Evolutionary conservation across 768 basidiomycete species (phyloP).

Genomic region (Boletus rubescentipes): DNA sequence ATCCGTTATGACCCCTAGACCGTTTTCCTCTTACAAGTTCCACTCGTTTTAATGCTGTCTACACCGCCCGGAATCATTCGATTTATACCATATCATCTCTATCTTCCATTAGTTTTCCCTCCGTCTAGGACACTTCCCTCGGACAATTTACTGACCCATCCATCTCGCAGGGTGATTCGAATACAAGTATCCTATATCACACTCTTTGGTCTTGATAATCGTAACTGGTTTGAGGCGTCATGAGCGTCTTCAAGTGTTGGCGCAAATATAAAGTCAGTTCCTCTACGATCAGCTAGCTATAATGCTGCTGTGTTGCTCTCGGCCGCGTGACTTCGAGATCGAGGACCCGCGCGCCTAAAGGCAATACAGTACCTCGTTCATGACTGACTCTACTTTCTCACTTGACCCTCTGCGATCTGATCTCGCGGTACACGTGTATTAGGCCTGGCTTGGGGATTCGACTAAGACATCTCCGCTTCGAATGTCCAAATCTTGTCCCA

Average conservation of each 20-base stretch:
- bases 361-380: too few relatives aligned
- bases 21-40: not conserved
- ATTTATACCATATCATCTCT: constrained; percentile 11
- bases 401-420: too few relatives aligned
- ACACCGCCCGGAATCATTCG: not conserved
- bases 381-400: too few relatives aligned
- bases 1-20: constrained; percentile 1
- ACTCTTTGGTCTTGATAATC: constrained; percentile 2
- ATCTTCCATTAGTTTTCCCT: not conserved
- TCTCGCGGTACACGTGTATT: too few relatives aligned
- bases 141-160: not conserved
- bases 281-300: too few relatives aligned
- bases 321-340: too few relatives aligned
- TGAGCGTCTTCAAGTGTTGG: not conserved
- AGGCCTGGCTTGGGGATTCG: too few relatives aligned
- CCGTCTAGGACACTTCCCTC: not conserved
- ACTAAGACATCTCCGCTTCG: too few relatives aligned
- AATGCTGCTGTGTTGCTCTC: too few relatives aligned
- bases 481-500: too few relatives aligned
- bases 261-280: too few relatives aligned
- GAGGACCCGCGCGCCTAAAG: too few relatives aligned
- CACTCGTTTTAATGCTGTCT: constrained; percentile 18
- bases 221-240: not conserved
- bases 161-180: not conserved
- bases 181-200: constrained; percentile 7